Evolutionary conservation across 169 alveolate genomes (phyloP), one percentile per base, ranked within the genome.

Genomic region (Plasmodium coatneyi): DNA sequence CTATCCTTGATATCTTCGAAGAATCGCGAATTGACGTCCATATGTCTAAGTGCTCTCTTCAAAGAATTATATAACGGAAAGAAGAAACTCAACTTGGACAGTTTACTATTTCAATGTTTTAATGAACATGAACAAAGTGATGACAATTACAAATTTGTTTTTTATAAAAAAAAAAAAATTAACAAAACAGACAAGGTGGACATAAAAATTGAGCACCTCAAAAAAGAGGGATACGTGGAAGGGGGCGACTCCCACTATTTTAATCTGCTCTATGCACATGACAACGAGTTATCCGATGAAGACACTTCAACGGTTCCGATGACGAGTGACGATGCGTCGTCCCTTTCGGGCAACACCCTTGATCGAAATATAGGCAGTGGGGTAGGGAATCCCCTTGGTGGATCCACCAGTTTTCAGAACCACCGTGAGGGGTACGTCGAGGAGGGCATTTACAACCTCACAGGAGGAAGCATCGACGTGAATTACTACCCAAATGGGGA

Each of bases 281-380:
- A 87, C 22, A 25, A 79, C 30, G 93, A 87, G 79, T 87, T 79
- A n/a, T 79, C 84, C 19, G 93, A 87, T 34, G 74, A 86, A 36
- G 71, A 56, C 19, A 87, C 87, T 39, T 14, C 93, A 14, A 87
- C 90, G 1, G 16, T 79, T 0, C 74, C 52, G 39, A 16, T 87
- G 34, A 36, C 93, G 6, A 87, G 90, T 78, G 93, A 66, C 39
- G 76, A 76, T 49, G 52, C 83, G 19, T 83, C 92, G 19, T 54
- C 87, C 7, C 46, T 36, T 16, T 87, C 93, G 30, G 60, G 70
- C 22, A 84, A 84, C 22, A 28, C 79, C 32, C 36, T 39, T 66
- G 84, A 84, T 43, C 32, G 80, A 22, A 87, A 87, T 79, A 4
- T 87, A 87, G 52, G 10, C 3, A 79, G 54, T 7, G 66, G 54